Conservation (phyloP, 352 stramenopile species). For the Phytophthora litchii region DNA sequence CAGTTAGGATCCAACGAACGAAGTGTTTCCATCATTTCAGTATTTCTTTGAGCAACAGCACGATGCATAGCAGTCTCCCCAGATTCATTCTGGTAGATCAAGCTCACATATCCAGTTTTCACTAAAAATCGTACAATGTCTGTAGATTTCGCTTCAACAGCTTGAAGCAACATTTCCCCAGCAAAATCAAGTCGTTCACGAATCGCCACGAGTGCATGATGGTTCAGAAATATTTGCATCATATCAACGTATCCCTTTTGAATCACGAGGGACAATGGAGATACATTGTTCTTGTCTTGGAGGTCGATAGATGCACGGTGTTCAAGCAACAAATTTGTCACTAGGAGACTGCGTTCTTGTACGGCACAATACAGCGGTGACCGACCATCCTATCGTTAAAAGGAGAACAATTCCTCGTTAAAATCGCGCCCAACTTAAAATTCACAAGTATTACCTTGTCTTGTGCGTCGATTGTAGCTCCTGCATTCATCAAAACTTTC, state of each 20-base stretch:
- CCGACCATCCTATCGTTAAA: conserved; percentile 16
- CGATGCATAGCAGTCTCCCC: conserved; percentile 28
- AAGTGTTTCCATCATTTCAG: conserved; percentile 24
- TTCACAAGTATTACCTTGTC: conserved; percentile 12
- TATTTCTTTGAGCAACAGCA: conserved; percentile 12
- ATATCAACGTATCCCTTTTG: conserved; percentile 10
- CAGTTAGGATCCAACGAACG: conserved; percentile 14
- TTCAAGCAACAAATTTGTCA: conserved; percentile 17
- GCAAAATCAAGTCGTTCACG: conserved; percentile 18
- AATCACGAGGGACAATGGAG: conserved; percentile 19
- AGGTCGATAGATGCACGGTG: conserved; percentile 25
- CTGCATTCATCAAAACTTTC: conserved; percentile 23
- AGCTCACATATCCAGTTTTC: conserved; percentile 15
- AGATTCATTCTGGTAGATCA: conserved; percentile 7
- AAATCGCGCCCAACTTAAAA: neutral
- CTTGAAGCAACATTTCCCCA: conserved; percentile 13
- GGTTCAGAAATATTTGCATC: conserved; percentile 33
- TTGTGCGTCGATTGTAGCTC: conserved; percentile 12
- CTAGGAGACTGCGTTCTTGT: conserved; percentile 23
- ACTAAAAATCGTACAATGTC: conserved; percentile 26
- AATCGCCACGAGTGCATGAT: conserved; percentile 26
- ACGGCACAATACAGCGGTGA: conserved; percentile 29
- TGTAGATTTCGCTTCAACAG: conserved; percentile 6
- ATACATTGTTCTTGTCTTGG: conserved; percentile 10
- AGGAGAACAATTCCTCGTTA: neutral